Percentiles rank a stretch among this genome's conserved stretches.
phyloP scores from a whole-genome alignment of 805 yeast genomes.

The Debaryomyces tyrocola region DNA sequence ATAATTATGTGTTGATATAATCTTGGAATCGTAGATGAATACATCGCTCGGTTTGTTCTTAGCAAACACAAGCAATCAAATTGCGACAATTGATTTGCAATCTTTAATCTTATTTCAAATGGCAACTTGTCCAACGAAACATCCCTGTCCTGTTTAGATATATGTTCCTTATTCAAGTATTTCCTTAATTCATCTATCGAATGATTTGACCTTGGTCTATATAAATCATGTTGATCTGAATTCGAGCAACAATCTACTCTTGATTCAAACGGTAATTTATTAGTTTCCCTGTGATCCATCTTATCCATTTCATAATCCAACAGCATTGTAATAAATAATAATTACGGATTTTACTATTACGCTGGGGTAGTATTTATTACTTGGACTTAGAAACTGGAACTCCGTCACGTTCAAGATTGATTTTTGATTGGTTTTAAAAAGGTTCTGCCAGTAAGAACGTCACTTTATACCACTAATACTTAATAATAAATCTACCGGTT shows the following conservation, averaged over 20 bases:
- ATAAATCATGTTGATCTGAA: background rate
- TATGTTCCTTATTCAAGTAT: background rate
- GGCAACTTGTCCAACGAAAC: constrained; percentile 32
- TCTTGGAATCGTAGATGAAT: constrained; percentile 28
- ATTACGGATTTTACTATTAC: too few relatives aligned
- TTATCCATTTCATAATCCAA: background rate
- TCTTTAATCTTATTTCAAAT: constrained; percentile 30
- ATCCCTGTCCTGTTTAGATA: background rate
- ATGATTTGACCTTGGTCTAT: background rate
- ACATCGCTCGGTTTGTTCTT: constrained; percentile 26
- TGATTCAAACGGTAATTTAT: too few relatives aligned
- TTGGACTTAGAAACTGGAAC: too few relatives aligned
- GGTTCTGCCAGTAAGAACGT: too few relatives aligned
- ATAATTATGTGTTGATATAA: constrained; percentile 41
- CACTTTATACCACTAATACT: too few relatives aligned
- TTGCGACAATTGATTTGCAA: constrained; percentile 37
- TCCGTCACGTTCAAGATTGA: too few relatives aligned
- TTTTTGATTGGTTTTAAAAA: too few relatives aligned
- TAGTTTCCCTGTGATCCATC: background rate
- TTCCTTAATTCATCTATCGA: background rate
- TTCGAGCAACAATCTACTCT: background rate
- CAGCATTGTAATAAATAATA: too few relatives aligned
- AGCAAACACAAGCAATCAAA: constrained; percentile 36
- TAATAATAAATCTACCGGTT: too few relatives aligned
- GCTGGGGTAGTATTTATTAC: too few relatives aligned